These are phyloP conservation scores for Eucalyptus tenuipes DNA, from an alignment of 345 rosid species.

Conservation along the genomic window DNA sequence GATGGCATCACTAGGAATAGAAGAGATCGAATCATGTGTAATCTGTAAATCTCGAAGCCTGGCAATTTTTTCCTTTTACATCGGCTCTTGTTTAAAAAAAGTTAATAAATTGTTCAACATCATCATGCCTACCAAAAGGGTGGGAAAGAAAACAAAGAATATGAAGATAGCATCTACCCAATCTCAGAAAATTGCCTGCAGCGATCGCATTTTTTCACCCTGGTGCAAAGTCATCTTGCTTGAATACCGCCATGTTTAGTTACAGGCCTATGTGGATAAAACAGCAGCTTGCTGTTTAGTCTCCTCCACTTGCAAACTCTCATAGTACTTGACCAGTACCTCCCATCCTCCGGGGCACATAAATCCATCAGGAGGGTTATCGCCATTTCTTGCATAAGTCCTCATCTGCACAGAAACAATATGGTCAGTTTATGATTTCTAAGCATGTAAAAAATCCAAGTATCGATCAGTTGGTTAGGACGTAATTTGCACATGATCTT, in stretches of 20 bases:
- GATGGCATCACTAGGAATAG: not conserved
- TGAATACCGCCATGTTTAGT: not conserved
- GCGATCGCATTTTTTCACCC: not conserved
- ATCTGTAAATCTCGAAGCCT: not conserved
- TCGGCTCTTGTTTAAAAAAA: not conserved
- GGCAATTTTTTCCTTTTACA: not conserved
- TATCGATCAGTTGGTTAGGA: not conserved
- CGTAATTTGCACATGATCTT: not conserved
- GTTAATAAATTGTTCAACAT: not conserved
- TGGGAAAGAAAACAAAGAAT: not conserved
- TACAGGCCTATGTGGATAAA: not conserved
- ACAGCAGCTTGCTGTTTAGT: not conserved
- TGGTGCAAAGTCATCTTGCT: not conserved
- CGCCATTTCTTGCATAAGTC: constrained; percentile 67
- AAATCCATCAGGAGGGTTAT: constrained; percentile 92
- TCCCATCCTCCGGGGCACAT: constrained; percentile 96
- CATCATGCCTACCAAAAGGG: not conserved
- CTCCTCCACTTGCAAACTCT: constrained; percentile 59
- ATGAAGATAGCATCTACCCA: not conserved
- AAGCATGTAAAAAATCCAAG: not conserved
- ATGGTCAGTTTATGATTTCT: not conserved
- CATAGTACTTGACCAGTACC: constrained; percentile 76
- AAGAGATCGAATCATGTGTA: not conserved
- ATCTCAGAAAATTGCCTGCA: not conserved
- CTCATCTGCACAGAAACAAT: constrained; percentile 45